phyloP scores from a whole-genome alignment of 148 eudicot genomes.

The Euryodendron excelsum region DNA sequence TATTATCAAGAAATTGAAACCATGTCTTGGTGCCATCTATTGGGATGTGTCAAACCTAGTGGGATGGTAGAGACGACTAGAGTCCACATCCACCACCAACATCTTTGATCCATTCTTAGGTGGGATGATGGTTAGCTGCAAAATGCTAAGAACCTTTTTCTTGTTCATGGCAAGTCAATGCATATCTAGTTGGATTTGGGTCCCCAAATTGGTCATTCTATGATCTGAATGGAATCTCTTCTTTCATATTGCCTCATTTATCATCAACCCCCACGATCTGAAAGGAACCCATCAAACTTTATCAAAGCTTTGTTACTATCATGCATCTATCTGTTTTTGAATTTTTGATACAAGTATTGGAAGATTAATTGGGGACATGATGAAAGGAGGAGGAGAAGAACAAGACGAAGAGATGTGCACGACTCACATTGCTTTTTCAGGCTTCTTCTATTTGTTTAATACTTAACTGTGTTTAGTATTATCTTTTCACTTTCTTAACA shows the following conservation, averaged over 20 bases:
- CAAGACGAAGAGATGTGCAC: no score
- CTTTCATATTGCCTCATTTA: conserved; percentile 2
- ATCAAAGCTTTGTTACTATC: no score
- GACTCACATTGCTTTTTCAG: no score
- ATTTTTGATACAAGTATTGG: neutral
- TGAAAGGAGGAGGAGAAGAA: no score
- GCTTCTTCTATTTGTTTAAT: no score
- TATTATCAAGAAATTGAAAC: neutral
- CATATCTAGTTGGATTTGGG: conserved; percentile 15
- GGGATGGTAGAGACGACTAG: conserved; percentile 17
- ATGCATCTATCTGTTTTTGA: neutral
- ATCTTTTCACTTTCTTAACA: no score
- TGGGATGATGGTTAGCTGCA: conserved; percentile 16
- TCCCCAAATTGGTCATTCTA: conserved; percentile 15
- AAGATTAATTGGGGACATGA: no score
- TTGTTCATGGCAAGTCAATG: conserved; percentile 13
- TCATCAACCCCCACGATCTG: conserved; percentile 18
- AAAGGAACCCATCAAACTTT: neutral
- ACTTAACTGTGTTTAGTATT: no score
- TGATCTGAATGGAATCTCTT: conserved; percentile 28
- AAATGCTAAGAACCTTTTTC: conserved; percentile 9
- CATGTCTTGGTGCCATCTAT: neutral
- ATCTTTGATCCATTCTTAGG: neutral
- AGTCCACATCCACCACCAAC: conserved; percentile 20
- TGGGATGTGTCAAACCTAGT: no score